Percentiles rank a stretch among this genome's conserved stretches.
Evolutionary conservation across 2,329 filamentous ascomycete genomes (phyloP).

Genomic region (Verticillium longisporum): DNA sequence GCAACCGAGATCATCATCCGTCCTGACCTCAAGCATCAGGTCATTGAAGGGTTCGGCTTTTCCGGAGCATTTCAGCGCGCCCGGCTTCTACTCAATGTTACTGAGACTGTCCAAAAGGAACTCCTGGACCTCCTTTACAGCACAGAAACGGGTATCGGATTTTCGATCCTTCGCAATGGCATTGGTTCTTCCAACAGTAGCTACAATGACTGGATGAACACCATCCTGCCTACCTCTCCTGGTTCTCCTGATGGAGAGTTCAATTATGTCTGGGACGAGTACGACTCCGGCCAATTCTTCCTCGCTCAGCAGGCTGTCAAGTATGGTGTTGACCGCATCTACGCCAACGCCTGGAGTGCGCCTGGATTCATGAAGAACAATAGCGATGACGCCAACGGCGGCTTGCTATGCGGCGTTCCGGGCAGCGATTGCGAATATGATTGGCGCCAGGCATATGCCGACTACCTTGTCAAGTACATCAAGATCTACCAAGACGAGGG

Average conservation of each 20-base stretch:
- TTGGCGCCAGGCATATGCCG: conserved; percentile 41
- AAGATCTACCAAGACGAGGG: conserved; percentile 24
- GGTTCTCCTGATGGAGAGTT: conserved; percentile 18
- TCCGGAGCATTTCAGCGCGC: conserved; percentile 27
- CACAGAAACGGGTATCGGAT: conserved; percentile 13
- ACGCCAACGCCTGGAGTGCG: conserved; percentile 43
- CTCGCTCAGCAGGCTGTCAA: conserved; percentile 28
- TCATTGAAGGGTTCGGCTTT: conserved; percentile 28
- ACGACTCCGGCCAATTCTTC: conserved; percentile 32
- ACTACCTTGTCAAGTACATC: conserved; percentile 39
- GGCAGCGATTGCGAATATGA: conserved; percentile 27
- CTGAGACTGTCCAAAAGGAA: background rate
- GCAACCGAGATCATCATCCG: conserved; percentile 1
- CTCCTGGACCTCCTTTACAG: conserved; percentile 4
- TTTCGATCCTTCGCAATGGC: conserved; percentile 32
- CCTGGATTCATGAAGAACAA: conserved; percentile 47
- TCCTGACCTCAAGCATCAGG: conserved; percentile 20
- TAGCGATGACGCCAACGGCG: conserved; percentile 23
- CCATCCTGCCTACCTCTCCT: conserved; percentile 24
- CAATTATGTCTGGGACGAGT: conserved; percentile 23
- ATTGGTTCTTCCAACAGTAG: conserved; percentile 29
- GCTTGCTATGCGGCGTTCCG: conserved; percentile 36
- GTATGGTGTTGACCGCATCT: conserved; percentile 32
- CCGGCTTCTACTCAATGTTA: conserved; percentile 11
- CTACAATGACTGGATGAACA: conserved; percentile 23